Evolutionary conservation across 495 filamentous ascomycete genomes (phyloP), one percentile per base, ranked within the genome.

Genomic region (Pyrenula aspistea): DNA sequence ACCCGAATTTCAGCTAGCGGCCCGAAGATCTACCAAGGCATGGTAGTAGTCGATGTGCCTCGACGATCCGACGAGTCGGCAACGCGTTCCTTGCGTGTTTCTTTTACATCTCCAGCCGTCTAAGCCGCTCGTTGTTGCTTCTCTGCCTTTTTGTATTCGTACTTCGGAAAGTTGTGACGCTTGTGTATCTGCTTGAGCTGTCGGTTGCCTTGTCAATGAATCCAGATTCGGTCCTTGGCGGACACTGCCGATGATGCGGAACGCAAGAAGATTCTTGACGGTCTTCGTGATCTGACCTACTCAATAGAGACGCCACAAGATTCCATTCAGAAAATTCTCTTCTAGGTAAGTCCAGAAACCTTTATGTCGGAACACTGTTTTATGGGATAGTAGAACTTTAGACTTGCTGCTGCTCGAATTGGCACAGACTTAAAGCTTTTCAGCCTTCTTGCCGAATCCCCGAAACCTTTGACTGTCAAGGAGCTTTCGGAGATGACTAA

Each of bases 371-470:
- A 23, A 22, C 42, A 0, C 63, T 69, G 1, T 22, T 68, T 4
- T 63, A 67, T 51, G 51, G 36, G 36, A 63, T 67, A 0, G 10
- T 20, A 71, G 68, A 56, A 55, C n/a, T 15, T 69, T 2, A 54
- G 59, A 2, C 54, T 60, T 25, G 59, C 61, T 2, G 58, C 61
- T 22, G 51, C 69, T 20, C 65, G 68, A 50, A 42, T 74, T 12
- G 67, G 65, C 0, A 57, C 67, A 11, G 70, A 77, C 22, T 52
- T 73, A 10, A 62, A 62, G 2, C 22, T 77, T 0, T 74, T 79
- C 50, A 56, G 62, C 1, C 22, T 55, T 0, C 60, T 77, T 19
- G 50, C 63, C 4, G 60, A 62, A 24, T 56, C 51, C 1, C 55
- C 68, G 23, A 19, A n/a, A 24, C 56, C 72, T 3, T 54, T 68